A percentile compares a stretch with the other conserved stretches of the same genome.
phyloP scores from a whole-genome alignment of 805 yeast species.

The Wickerhamomyces ciferrii region DNA sequence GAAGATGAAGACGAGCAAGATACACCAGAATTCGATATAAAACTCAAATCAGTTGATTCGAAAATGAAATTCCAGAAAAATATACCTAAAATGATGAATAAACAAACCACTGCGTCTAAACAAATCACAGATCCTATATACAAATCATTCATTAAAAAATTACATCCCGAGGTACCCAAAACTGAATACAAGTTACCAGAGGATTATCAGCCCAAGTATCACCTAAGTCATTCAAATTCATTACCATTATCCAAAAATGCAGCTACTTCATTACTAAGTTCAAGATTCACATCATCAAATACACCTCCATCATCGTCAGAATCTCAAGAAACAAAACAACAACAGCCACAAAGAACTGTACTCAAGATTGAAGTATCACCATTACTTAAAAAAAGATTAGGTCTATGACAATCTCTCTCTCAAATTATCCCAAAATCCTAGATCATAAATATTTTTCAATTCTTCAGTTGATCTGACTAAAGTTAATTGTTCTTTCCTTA shows the following conservation, averaged over 20 bases:
- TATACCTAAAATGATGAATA: neutral
- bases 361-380: conserved; percentile 8
- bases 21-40: conserved; percentile 2
- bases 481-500: conserved; percentile 1
- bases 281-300: conserved; percentile 7
- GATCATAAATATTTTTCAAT: conserved; percentile 17
- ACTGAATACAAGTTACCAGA: neutral
- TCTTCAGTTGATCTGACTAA: conserved; percentile 9
- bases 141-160: neutral
- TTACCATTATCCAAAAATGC: neutral
- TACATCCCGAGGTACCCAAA: neutral
- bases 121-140: neutral
- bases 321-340: neutral
- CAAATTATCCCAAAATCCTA: conserved; percentile 14
- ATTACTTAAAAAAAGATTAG: conserved; percentile 13
- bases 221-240: neutral
- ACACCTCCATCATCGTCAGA: neutral
- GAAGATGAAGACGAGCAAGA: conserved; percentile 29
- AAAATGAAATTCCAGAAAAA: conserved; percentile 13
- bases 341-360: conserved; percentile 3
- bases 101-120: neutral
- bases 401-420: conserved; percentile 11
- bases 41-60: conserved; percentile 13
- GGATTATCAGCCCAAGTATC: neutral
- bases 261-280: conserved; percentile 2